phyloP scores from a whole-genome alignment of 495 filamentous ascomycete genomes.

The Collariella sp. region DNA sequence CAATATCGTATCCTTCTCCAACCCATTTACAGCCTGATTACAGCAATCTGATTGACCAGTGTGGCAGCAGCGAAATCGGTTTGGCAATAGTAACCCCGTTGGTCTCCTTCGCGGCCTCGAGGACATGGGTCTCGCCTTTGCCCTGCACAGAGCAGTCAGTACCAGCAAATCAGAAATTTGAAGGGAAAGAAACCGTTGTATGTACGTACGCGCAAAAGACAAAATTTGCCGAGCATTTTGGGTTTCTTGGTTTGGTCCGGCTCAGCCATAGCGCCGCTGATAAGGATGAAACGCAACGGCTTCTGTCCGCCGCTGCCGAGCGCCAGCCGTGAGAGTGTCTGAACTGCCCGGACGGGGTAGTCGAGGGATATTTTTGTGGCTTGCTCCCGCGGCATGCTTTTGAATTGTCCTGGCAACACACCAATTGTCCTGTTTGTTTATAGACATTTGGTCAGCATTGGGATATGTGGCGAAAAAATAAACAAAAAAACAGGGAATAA shows the following conservation, averaged over 20 bases:
- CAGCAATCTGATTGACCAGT: too few species aligned
- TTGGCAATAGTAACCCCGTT: slow-evolving; percentile 31
- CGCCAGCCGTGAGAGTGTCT: slow-evolving; percentile 26
- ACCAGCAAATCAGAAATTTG: neutral
- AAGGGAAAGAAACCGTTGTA: neutral
- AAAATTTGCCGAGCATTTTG: slow-evolving; percentile 30
- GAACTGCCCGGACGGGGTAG: slow-evolving; percentile 34
- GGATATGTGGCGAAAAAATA: too few species aligned
- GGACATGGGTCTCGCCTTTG: slow-evolving; percentile 35
- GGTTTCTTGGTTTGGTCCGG: slow-evolving; percentile 35
- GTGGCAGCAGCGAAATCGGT: slow-evolving; percentile 38
- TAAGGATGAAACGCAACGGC: slow-evolving; percentile 40
- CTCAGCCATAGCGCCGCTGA: slow-evolving; percentile 33
- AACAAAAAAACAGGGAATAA: neutral
- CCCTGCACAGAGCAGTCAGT: slow-evolving; percentile 23
- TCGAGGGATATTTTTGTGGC: slow-evolving; percentile 36
- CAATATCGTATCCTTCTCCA: slow-evolving; percentile 39
- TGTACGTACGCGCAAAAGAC: slow-evolving; percentile 31
- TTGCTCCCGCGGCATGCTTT: slow-evolving; percentile 27
- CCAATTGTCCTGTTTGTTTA: slow-evolving; percentile 35
- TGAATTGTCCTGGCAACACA: slow-evolving; percentile 32
- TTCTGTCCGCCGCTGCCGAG: slow-evolving; percentile 5
- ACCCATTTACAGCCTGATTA: slow-evolving; percentile 38
- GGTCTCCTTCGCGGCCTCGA: slow-evolving; percentile 28
- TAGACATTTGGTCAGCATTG: neutral